Evolutionary conservation across 2,329 filamentous ascomycete species (phyloP).

Genomic region (Microdochium bolleyi): DNA sequence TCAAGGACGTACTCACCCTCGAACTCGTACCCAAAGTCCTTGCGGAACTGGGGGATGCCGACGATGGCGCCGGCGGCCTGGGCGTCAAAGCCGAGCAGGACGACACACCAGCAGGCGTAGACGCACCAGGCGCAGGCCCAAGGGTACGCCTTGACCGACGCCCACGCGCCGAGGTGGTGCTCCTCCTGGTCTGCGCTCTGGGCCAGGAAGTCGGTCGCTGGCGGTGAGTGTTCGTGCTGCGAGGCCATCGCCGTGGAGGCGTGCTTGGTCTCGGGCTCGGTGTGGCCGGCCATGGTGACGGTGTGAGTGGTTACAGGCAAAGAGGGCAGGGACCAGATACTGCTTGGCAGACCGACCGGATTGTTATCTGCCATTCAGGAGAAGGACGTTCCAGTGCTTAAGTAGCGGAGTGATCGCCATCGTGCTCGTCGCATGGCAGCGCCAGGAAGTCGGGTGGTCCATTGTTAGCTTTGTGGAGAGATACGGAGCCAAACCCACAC

Average conservation of each 20-base stretch:
- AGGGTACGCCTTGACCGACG: slow-evolving; percentile 32
- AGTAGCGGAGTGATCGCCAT: no score
- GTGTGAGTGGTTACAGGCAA: neutral
- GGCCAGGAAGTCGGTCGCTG: neutral
- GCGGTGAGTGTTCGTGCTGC: neutral
- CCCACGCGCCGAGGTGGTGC: neutral
- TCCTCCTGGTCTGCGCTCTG: neutral
- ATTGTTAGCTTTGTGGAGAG: no score
- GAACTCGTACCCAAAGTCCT: slow-evolving; percentile 20
- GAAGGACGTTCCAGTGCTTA: no score
- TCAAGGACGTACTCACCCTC: slow-evolving; percentile 11
- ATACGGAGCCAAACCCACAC: no score
- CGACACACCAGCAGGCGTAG: slow-evolving; percentile 50
- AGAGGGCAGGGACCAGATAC: neutral
- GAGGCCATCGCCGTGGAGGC: neutral
- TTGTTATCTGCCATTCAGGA: no score
- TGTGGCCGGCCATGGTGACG: neutral
- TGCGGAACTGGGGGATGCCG: slow-evolving; percentile 23
- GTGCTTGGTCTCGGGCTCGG: neutral
- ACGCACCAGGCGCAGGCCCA: slow-evolving; percentile 46
- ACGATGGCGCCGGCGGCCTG: slow-evolving; percentile 57
- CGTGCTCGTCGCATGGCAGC: no score
- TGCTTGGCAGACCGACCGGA: neutral
- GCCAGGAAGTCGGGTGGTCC: no score
- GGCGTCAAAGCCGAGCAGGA: slow-evolving; percentile 57